These are phyloP conservation scores for Solanum ossicruentum DNA, from an alignment of 257 asterid species.

Conservation along the genomic window DNA sequence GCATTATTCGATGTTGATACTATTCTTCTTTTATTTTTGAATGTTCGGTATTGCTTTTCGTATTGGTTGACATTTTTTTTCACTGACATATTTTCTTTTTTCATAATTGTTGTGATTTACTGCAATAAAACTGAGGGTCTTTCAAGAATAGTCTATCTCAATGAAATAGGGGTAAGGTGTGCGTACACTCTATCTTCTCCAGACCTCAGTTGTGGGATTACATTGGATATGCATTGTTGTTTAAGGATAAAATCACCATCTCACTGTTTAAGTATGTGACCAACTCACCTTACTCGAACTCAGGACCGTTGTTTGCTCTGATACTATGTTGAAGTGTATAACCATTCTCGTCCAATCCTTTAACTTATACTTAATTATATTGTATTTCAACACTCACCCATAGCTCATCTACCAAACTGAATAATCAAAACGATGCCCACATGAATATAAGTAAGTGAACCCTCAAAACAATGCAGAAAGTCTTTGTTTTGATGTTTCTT, in stretches of 20 bases:
- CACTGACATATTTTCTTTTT: not conserved
- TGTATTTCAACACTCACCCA: not conserved
- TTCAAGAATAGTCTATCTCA: too few relatives aligned
- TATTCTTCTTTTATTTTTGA: too few relatives aligned
- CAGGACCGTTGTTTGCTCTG: not conserved
- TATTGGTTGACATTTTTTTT: too few relatives aligned
- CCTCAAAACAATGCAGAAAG: not conserved
- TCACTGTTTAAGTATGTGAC: not conserved
- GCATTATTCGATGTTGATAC: too few relatives aligned
- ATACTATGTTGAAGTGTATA: too few relatives aligned
- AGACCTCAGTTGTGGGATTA: too few relatives aligned
- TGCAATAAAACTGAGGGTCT: not conserved
- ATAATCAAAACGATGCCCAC: not conserved
- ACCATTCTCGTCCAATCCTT: not conserved
- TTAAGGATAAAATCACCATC: too few relatives aligned
- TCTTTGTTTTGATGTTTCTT: not conserved
- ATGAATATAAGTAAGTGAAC: not conserved
- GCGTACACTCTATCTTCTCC: too few relatives aligned
- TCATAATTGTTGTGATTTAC: not conserved
- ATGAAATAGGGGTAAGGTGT: too few relatives aligned
- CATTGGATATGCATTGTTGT: too few relatives aligned
- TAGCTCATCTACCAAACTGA: not conserved
- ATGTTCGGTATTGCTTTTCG: too few relatives aligned
- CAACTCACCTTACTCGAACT: not conserved
- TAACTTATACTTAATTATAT: too few relatives aligned